Evolutionary conservation across 169 alveolate genomes (phyloP).

Genomic region (Toxoplasma gondii): DNA sequence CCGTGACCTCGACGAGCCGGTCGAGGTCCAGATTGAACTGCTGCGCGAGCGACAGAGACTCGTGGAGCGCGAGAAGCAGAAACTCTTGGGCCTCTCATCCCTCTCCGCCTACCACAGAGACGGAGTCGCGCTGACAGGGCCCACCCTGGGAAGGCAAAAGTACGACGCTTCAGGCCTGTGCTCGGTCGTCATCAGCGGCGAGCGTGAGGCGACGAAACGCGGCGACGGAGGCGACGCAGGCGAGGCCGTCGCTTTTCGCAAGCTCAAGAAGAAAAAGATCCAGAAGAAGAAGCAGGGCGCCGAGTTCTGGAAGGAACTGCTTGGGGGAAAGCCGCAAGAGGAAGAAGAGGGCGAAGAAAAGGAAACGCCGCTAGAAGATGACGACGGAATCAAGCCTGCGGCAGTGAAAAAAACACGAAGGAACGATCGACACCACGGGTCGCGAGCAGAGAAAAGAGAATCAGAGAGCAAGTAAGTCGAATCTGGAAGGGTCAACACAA

Average conservation of each 20-base stretch:
- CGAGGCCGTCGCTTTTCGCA: neutral
- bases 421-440: constrained; percentile 37
- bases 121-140: neutral
- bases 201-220: neutral
- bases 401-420: neutral
- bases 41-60: constrained; percentile 6
- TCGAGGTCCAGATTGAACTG: neutral
- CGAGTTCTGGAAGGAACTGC: constrained; percentile 21
- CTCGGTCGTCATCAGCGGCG: neutral
- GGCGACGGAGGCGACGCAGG: constrained; percentile 1
- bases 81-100: neutral
- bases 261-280: neutral
- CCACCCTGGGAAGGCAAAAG: neutral
- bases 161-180: constrained; percentile 28
- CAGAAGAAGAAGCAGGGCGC: constrained; percentile 20
- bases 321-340: neutral
- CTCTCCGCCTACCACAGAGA: neutral
- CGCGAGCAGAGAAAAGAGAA: neutral
- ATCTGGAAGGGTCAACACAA: too few relatives aligned
- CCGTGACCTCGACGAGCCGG: neutral
- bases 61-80: neutral
- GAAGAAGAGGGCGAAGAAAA: constrained; percentile 13
- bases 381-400: neutral
- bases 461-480: constrained; percentile 5
- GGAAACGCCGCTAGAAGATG: neutral